These are phyloP conservation scores for Ramularia collo-cygni DNA, from an alignment of 2,329 filamentous ascomycete genomes.

Conservation along the genomic window DNA sequence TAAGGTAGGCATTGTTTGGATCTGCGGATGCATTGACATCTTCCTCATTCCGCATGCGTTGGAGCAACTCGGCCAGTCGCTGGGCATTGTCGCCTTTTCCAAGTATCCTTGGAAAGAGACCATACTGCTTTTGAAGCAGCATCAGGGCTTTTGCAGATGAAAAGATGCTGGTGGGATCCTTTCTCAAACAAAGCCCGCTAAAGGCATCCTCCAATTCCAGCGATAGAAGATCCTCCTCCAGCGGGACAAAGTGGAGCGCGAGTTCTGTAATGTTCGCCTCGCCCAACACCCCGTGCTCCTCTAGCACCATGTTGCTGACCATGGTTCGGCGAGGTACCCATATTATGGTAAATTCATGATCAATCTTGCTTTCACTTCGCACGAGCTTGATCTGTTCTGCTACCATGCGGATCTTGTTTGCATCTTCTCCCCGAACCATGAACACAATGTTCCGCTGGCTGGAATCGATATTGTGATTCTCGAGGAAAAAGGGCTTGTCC, in stretches of 20 bases:
- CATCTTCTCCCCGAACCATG: slow-evolving; percentile 82
- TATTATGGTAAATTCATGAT: slow-evolving; percentile 94
- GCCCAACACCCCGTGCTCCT: slow-evolving; percentile 86
- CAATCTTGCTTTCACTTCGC: slow-evolving; percentile 77
- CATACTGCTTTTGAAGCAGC: slow-evolving; percentile 85
- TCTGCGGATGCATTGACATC: slow-evolving; percentile 45
- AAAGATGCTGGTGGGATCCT: slow-evolving; percentile 86
- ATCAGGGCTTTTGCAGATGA: slow-evolving; percentile 86
- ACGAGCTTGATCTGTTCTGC: slow-evolving; percentile 89
- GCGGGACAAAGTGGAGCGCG: slow-evolving; percentile 79
- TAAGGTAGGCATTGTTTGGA: slow-evolving; percentile 39
- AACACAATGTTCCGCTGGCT: slow-evolving; percentile 95
- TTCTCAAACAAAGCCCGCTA: slow-evolving; percentile 77
- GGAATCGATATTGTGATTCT: slow-evolving; percentile 91
- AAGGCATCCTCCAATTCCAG: slow-evolving; percentile 85
- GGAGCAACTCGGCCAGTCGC: slow-evolving; percentile 74
- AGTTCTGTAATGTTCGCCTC: slow-evolving; percentile 86
- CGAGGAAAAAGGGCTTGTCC: slow-evolving; percentile 93
- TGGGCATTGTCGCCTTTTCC: slow-evolving; percentile 95
- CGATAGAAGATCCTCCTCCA: slow-evolving; percentile 87
- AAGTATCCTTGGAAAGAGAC: slow-evolving; percentile 87
- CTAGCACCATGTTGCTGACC: slow-evolving; percentile 82
- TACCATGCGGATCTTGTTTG: slow-evolving; percentile 74
- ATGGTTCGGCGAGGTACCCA: slow-evolving; percentile 91
- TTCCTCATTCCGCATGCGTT: slow-evolving; percentile 90